Conservation (phyloP, 306 rosid genomes). For the Gastrolobium villosum region DNA sequence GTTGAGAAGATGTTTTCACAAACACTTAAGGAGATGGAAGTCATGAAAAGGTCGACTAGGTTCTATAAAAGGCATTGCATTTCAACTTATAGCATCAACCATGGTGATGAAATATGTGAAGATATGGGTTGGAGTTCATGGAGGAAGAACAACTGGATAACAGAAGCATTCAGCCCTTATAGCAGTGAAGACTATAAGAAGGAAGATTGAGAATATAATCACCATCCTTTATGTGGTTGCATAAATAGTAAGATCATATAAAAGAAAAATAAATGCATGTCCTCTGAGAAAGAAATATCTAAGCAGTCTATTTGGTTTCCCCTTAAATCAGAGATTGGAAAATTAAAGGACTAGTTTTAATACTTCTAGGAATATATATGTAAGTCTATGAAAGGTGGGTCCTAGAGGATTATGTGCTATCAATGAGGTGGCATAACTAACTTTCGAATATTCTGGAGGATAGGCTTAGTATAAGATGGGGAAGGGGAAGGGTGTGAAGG, state of each 20-base stretch:
- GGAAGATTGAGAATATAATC: conserved; percentile 39
- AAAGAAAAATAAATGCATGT: conserved; percentile 44
- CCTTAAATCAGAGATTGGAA: neutral
- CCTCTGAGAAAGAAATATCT: neutral
- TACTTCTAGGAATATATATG: no score
- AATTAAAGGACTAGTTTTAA: conserved; percentile 47
- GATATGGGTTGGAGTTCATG: conserved; percentile 79
- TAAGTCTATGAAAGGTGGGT: no score
- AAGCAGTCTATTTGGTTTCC: conserved; percentile 22
- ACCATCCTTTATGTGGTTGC: neutral
- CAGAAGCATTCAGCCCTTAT: conserved; percentile 73
- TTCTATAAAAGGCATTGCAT: conserved; percentile 75
- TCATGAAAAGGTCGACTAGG: conserved; percentile 67
- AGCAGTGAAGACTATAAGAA: conserved; percentile 58
- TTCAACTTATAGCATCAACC: conserved; percentile 74
- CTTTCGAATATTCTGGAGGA: no score
- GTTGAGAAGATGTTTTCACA: conserved; percentile 68
- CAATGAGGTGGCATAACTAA: no score
- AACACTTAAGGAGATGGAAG: conserved; percentile 59
- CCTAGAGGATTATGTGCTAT: no score
- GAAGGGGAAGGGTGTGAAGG: no score
- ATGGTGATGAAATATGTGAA: conserved; percentile 70
- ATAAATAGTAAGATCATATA: neutral
- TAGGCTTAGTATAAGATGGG: no score
- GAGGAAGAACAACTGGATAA: conserved; percentile 77